These are phyloP conservation scores for Crithidia sp. DNA, from an alignment of 208 protist species.

Conservation along the genomic window DNA sequence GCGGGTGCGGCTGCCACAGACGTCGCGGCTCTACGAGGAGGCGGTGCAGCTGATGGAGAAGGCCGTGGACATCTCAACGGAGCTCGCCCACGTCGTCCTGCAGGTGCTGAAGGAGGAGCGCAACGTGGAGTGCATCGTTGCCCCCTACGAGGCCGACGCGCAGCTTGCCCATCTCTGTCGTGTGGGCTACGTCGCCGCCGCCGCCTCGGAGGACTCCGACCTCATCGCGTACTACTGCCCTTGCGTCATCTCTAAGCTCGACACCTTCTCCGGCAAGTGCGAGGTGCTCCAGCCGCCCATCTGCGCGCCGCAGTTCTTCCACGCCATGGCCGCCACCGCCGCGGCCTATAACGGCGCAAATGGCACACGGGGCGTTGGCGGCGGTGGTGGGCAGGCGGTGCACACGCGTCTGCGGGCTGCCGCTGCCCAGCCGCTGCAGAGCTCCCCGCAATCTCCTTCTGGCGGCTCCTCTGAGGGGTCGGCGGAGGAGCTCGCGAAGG, in stretches of 20 bases:
- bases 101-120: slow-evolving; percentile 64
- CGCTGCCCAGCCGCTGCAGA: slow-evolving; percentile 9
- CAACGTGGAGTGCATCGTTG: slow-evolving; percentile 94
- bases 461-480: background rate
- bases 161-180: slow-evolving; percentile 96
- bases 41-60: slow-evolving; percentile 62
- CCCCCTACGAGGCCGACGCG: slow-evolving; percentile 99
- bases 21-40: slow-evolving; percentile 33
- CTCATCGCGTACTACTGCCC: slow-evolving; percentile 96
- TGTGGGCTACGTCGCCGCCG: slow-evolving; percentile 89
- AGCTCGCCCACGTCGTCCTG: slow-evolving; percentile 81
- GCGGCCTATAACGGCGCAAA: background rate
- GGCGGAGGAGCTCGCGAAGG: background rate
- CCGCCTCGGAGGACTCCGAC: slow-evolving; percentile 99
- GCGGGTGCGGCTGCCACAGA: slow-evolving; percentile 16
- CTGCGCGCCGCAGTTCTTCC: slow-evolving; percentile 49
- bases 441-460: slow-evolving; percentile 4
- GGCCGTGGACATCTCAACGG: slow-evolving; percentile 77
- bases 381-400: background rate
- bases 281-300: slow-evolving; percentile 49
- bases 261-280: slow-evolving; percentile 53
- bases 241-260: slow-evolving; percentile 78
- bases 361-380: background rate
- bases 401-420: slow-evolving; percentile 20
- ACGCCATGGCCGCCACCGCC: slow-evolving; percentile 16